Conservation (phyloP, 148 eudicot genomes). For the Chenopodium formosanum region DNA sequence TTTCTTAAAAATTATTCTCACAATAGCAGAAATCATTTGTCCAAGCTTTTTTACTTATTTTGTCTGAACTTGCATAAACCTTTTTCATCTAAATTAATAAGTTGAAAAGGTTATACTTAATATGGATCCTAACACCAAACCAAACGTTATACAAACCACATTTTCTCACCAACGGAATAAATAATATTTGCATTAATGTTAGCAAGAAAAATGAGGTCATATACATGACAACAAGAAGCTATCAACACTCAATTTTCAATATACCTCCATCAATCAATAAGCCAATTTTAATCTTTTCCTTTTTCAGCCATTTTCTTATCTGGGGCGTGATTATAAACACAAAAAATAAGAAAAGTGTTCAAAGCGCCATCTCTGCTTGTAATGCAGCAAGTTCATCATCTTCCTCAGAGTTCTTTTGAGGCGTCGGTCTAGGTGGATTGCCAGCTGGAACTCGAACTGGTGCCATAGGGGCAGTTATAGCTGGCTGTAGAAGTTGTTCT, state of each 20-base stretch:
- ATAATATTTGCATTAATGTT: slow-evolving; percentile 9
- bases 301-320: slow-evolving; percentile 1
- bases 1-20: too few relatives aligned
- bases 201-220: slow-evolving; percentile 13
- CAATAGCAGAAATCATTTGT: too few relatives aligned
- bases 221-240: slow-evolving; percentile 24
- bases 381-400: slow-evolving; percentile 70
- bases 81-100: too few relatives aligned
- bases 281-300: neutral
- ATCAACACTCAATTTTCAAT: slow-evolving; percentile 20
- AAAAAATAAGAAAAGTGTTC: slow-evolving; percentile 12
- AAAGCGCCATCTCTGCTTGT: slow-evolving; percentile 61
- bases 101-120: too few relatives aligned
- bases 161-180: neutral
- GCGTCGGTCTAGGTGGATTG: slow-evolving; percentile 38
- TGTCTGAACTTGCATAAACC: too few relatives aligned
- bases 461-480: slow-evolving; percentile 40
- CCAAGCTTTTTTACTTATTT: too few relatives aligned
- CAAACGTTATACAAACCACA: too few relatives aligned
- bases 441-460: slow-evolving; percentile 35
- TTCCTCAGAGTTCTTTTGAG: slow-evolving; percentile 52
- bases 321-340: neutral
- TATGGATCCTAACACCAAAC: too few relatives aligned
- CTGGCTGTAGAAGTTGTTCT: slow-evolving; percentile 66
- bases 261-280: slow-evolving; percentile 15